phyloP scores from a whole-genome alignment of 495 filamentous ascomycete species.

The Astrothelium macrocarpum region DNA sequence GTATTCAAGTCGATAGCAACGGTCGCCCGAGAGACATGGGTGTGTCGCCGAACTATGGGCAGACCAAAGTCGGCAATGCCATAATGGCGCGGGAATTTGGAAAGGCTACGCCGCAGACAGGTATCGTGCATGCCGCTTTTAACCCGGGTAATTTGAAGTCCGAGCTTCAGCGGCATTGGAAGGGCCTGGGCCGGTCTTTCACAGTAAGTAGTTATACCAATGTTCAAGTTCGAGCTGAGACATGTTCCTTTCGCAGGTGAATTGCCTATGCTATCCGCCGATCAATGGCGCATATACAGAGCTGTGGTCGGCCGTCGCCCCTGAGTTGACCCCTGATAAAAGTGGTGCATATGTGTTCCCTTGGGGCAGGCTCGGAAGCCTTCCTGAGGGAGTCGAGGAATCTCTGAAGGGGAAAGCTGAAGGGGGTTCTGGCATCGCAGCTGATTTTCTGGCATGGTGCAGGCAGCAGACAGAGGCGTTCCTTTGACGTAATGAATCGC shows the following conservation, averaged over 20 bases:
- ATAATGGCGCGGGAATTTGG: too few species aligned
- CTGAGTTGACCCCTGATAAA: conserved; percentile 29
- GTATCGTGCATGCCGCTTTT: too few species aligned
- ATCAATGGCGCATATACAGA: conserved; percentile 39
- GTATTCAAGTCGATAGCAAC: too few species aligned
- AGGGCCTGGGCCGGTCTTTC: too few species aligned
- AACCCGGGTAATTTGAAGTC: too few species aligned
- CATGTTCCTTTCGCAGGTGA: neutral
- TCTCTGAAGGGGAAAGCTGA: neutral
- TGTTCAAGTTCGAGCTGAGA: neutral
- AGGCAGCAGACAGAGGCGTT: conserved; percentile 1
- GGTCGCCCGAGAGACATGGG: too few species aligned
- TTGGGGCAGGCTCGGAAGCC: conserved; percentile 6
- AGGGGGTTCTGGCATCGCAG: neutral
- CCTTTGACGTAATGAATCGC: neutral
- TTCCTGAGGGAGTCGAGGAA: neutral
- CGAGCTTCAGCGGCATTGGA: too few species aligned
- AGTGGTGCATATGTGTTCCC: conserved; percentile 16
- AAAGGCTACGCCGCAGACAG: too few species aligned
- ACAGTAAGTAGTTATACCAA: too few species aligned
- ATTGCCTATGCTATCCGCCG: conserved; percentile 5
- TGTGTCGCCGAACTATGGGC: too few species aligned
- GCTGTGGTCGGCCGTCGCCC: conserved; percentile 37
- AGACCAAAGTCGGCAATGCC: too few species aligned
- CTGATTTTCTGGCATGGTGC: neutral